Percentiles rank a stretch among this genome's conserved stretches.
Evolutionary conservation across 257 asterid species (phyloP).

Genomic region (Paraleonurus japonicus): DNA sequence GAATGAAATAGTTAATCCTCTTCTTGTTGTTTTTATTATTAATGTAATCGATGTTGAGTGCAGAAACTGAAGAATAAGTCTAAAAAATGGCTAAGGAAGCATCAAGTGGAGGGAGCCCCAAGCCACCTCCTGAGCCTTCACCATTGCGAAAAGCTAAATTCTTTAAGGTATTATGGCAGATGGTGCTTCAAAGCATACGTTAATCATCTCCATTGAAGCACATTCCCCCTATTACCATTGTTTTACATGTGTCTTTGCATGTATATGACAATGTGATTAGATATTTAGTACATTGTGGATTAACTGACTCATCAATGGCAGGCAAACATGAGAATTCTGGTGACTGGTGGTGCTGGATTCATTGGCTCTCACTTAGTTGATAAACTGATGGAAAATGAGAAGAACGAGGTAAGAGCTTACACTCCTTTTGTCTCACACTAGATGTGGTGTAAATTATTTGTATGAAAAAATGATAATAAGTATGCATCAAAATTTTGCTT

Average conservation of each 20-base stretch:
- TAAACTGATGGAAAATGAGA: constrained; percentile 82
- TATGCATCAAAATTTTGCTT: neutral
- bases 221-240: neutral
- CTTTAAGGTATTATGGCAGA: constrained; percentile 44
- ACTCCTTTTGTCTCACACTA: neutral
- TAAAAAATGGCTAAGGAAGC: constrained; percentile 50
- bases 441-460: neutral
- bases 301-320: constrained; percentile 26
- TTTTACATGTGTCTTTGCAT: neutral
- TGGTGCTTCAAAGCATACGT: neutral
- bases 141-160: constrained; percentile 71
- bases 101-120: constrained; percentile 40
- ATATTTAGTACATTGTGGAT: neutral
- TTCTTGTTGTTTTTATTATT: neutral
- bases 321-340: constrained; percentile 92
- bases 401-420: constrained; percentile 65
- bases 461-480: neutral
- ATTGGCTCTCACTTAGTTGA: constrained; percentile 98
- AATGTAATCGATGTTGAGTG: neutral
- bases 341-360: constrained; percentile 98
- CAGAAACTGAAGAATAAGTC: constrained; percentile 19
- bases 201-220: too few species aligned
- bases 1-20: too few species aligned
- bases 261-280: neutral
- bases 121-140: constrained; percentile 82